Conservation (phyloP, 768 basidiomycete species). For the Rhodosporidiobolus sp. region DNA sequence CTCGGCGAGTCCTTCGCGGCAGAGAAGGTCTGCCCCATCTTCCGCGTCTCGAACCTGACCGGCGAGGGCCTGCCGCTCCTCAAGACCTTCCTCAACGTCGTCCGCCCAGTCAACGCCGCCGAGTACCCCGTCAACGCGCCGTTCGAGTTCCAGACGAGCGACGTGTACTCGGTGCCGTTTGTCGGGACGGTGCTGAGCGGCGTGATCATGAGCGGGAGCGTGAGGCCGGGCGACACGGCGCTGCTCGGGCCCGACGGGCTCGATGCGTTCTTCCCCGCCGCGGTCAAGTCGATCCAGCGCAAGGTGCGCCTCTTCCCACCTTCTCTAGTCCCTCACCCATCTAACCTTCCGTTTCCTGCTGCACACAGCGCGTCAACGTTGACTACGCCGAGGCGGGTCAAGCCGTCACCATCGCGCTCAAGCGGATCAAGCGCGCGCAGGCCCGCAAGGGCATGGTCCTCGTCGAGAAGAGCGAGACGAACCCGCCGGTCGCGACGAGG, state of each 20-base stretch:
- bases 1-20: constrained; percentile 69
- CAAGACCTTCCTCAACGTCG: constrained; percentile 72
- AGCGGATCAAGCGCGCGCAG: constrained; percentile 73
- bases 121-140: constrained; percentile 34
- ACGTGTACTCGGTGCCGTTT: constrained; percentile 52
- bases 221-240: constrained; percentile 70
- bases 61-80: constrained; percentile 84
- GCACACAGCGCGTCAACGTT: constrained; percentile 64
- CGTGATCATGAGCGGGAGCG: constrained; percentile 8
- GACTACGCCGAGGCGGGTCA: constrained; percentile 88
- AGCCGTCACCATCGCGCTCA: constrained; percentile 87
- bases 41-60: constrained; percentile 83
- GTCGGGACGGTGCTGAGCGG: constrained; percentile 38
- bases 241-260: constrained; percentile 88
- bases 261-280: constrained; percentile 75
- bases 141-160: constrained; percentile 50
- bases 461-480: constrained; percentile 71
- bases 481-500: constrained; percentile 60
- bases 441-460: constrained; percentile 95
- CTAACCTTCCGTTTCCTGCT: too few species aligned
- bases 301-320: constrained; percentile 51
- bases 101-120: constrained; percentile 53
- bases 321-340: too few species aligned
- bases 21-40: constrained; percentile 45
- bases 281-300: constrained; percentile 87